These are phyloP conservation scores for Chloranthus sessilifolius DNA, from an alignment of 164 flowering plant genomes.

Conservation along the genomic window DNA sequence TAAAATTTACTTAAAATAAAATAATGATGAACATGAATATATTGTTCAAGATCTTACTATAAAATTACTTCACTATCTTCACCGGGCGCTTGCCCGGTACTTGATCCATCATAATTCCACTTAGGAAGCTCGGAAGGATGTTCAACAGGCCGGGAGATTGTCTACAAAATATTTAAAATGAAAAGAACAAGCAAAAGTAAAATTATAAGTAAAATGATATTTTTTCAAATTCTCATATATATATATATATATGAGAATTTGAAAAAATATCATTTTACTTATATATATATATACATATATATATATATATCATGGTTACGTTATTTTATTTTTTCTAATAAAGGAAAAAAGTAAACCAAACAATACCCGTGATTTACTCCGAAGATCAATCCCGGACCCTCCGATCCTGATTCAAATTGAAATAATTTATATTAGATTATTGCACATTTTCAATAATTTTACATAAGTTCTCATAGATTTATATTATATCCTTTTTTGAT, in stretches of 20 bases:
- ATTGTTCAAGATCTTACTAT: constrained; percentile 55
- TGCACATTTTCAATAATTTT: too few relatives aligned
- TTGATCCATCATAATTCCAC: constrained; percentile 99
- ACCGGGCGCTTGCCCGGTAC: constrained; percentile 99
- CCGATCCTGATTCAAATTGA: constrained; percentile 37
- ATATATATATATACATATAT: background rate
- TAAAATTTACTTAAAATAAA: background rate
- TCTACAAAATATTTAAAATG: constrained; percentile 27
- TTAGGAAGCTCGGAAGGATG: constrained; percentile 94
- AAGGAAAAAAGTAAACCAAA: background rate
- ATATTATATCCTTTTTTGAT: too few relatives aligned
- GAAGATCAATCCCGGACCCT: constrained; percentile 40
- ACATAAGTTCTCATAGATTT: too few relatives aligned
- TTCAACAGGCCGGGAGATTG: constrained; percentile 76
- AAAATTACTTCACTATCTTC: constrained; percentile 98
- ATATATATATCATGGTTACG: background rate
- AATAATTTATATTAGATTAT: too few relatives aligned
- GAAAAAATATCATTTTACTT: background rate
- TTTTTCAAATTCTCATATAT: background rate
- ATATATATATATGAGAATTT: background rate
- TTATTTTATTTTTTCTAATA: background rate
- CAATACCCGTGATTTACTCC: constrained; percentile 44
- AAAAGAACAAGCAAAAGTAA: background rate
- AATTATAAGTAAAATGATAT: background rate
- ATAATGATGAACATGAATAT: background rate